phyloP scores from a whole-genome alignment of 805 yeast species.

The Pichia kluyveri region DNA sequence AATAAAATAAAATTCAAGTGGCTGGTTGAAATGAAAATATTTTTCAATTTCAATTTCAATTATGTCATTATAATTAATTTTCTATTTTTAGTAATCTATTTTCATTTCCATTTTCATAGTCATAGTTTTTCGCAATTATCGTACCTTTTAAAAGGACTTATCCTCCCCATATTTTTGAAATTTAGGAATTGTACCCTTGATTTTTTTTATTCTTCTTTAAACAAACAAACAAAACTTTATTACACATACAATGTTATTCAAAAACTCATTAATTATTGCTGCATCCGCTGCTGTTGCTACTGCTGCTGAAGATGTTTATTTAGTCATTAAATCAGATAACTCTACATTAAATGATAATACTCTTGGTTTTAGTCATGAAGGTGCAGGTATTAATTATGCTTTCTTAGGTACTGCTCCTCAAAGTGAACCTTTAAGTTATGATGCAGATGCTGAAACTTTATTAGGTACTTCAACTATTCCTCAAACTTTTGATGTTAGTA shows the following conservation, averaged over 20 bases:
- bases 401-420: slow-evolving; percentile 14
- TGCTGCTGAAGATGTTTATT: slow-evolving; percentile 14
- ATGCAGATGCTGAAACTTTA: slow-evolving; percentile 11
- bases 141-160: no score
- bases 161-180: no score
- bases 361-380: slow-evolving; percentile 32
- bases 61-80: no score
- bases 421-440: slow-evolving; percentile 8
- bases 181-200: no score
- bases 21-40: no score
- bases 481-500: background rate
- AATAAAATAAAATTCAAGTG: no score
- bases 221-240: background rate
- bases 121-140: no score
- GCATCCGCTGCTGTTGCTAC: slow-evolving; percentile 5
- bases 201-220: background rate
- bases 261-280: slow-evolving; percentile 2
- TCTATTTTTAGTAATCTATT: no score
- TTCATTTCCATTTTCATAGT: no score
- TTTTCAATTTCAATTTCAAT: no score
- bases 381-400: slow-evolving; percentile 39
- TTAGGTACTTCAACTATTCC: slow-evolving; percentile 9
- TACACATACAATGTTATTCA: slow-evolving; percentile 6
- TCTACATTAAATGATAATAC: slow-evolving; percentile 21
- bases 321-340: slow-evolving; percentile 22